Base-by-base conservation (phyloP, 495 filamentous ascomycete genomes). In the Hypoxylon crocopeplum region DNA sequence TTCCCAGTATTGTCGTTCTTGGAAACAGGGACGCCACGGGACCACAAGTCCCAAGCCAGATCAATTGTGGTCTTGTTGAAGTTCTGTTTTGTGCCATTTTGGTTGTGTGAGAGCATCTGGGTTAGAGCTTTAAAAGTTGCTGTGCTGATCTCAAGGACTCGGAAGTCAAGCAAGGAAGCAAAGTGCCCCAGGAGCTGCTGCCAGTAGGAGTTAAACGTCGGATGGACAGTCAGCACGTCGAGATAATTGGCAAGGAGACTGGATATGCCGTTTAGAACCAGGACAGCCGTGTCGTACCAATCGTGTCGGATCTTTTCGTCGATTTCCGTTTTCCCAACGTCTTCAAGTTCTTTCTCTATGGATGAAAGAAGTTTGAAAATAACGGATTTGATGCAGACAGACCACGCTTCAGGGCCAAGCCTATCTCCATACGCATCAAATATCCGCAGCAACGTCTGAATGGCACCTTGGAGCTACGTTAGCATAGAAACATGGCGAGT, bases 341-440 rank as follows among this genome's bases (percentile, higher is more conserved):
- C 51, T 30, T 67, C 67, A 6, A 83, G 66, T 52, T 82, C 79
- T 5, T 62, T 53, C 53, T 83, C 78, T n/a, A 82, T 77, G 0
- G 80, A 82, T 0, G 78, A 72, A 10, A 95, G 76, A 77, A 96
- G 85, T 33, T 81, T 82, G 65, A 93, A 91, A 7, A 96, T 78
- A 6, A 96, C 87, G 7, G 84, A 83, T 49, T 88, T 86, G 41
- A 96, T 81, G 68, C 91, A 96, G 40, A 92, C 77, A 27, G 85
- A 86, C 93, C 92, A 97, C 8, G 92, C 87, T 62, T 87, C 82
- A 0, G 89, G 82, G 8, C 82, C 85, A 10, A 98, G 79, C 42
- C 87, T 86, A 63, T 93, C 90, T 21, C 89, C 92, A 54, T 92
- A 92, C 3, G 90, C 92, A 72, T 95, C 90, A 59, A 98, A 92